A percentile compares a stretch with the other conserved stretches of the same genome.
Conservation (phyloP, 2,329 filamentous ascomycete genomes). For the Stagonosporopsis rhizophila region DNA sequence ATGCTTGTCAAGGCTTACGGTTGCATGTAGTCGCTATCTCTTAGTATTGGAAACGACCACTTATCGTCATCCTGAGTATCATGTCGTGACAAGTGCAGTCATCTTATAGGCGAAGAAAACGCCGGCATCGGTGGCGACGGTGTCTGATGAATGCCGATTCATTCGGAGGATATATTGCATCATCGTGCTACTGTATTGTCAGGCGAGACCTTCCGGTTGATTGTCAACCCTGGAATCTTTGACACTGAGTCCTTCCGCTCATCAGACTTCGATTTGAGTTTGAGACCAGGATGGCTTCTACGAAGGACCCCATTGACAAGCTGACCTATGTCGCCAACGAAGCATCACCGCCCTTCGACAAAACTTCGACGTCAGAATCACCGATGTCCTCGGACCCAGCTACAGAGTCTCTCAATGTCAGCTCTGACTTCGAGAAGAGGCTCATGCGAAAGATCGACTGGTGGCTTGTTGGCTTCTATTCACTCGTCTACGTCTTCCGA, state of each 20-base stretch:
- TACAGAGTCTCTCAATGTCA: background rate
- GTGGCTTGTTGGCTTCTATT: constrained; percentile 42
- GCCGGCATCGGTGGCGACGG: constrained; percentile 1
- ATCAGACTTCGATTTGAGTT: background rate
- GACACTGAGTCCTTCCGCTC: background rate
- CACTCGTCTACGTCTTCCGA: constrained; percentile 40
- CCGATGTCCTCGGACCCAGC: background rate
- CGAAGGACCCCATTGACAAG: constrained; percentile 20
- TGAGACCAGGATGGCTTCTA: constrained; percentile 13
- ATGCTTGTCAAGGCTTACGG: constrained; percentile 12
- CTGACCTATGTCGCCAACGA: constrained; percentile 21
- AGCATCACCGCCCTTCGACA: constrained; percentile 4
- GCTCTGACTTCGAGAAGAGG: constrained; percentile 17
- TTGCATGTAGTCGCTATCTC: constrained; percentile 1
- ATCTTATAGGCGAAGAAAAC: background rate
- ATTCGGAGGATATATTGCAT: background rate
- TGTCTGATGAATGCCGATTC: background rate
- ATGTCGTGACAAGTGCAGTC: constrained; percentile 20
- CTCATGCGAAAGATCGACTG: constrained; percentile 37
- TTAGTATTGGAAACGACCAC: background rate
- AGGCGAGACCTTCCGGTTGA: background rate
- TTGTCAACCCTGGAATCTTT: background rate
- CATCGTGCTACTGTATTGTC: background rate
- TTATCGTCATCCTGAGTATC: constrained; percentile 21
- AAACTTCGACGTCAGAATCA: background rate